A percentile compares a stretch with the other conserved stretches of the same genome.
Evolutionary conservation across 2,329 filamentous ascomycete genomes (phyloP).

Genomic region (Claviceps purpurea): DNA sequence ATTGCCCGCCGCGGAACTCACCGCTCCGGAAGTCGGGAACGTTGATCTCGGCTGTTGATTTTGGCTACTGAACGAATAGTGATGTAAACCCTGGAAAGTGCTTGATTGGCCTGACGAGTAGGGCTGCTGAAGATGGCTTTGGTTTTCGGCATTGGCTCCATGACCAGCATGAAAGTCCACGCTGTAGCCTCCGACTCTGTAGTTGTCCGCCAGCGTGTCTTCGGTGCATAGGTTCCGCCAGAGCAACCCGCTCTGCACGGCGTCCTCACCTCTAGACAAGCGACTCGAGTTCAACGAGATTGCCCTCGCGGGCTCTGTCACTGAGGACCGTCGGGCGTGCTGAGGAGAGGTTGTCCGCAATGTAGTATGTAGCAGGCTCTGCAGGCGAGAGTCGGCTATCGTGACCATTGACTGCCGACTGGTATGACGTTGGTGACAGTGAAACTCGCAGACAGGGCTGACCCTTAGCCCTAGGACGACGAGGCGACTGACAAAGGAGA

Average conservation of each 20-base stretch:
- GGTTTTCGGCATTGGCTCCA: conserved; percentile 50
- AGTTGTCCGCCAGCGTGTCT: conserved; percentile 62
- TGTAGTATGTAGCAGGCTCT: neutral
- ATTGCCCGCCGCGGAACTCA: conserved; percentile 28
- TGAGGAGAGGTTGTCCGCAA: neutral
- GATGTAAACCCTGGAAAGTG: conserved; percentile 7
- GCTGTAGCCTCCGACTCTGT: conserved; percentile 61
- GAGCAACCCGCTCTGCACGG: conserved; percentile 64
- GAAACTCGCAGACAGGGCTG: neutral
- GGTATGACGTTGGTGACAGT: neutral
- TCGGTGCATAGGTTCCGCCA: conserved; percentile 63
- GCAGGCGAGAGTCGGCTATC: conserved; percentile 2
- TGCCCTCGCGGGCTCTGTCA: conserved; percentile 41
- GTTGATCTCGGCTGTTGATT: conserved; percentile 25
- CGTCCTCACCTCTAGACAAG: conserved; percentile 49
- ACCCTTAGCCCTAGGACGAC: neutral
- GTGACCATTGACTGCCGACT: conserved; percentile 1
- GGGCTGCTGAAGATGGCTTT: conserved; percentile 49
- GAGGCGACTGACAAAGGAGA: neutral
- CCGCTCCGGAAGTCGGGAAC: conserved; percentile 31
- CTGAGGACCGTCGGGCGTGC: conserved; percentile 10
- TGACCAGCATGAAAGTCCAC: conserved; percentile 57
- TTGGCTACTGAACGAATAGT: conserved; percentile 6
- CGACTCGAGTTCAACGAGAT: conserved; percentile 38
- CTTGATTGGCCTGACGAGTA: conserved; percentile 37